Evolutionary conservation across 768 basidiomycete species (phyloP), one percentile per base, ranked within the genome.

Genomic region (Russula earlei): DNA sequence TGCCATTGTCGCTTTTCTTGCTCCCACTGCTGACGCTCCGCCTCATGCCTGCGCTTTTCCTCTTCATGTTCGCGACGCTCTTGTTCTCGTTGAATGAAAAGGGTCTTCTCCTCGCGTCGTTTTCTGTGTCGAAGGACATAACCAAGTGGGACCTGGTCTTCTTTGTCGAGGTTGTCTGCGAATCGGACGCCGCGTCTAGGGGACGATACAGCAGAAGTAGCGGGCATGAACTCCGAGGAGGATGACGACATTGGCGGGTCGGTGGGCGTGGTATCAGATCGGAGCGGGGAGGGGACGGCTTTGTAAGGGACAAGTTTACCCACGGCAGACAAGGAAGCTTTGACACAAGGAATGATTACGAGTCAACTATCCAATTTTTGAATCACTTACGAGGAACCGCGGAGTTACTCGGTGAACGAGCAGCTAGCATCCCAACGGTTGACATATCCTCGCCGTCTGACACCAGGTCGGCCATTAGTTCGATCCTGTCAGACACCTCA

Each of bases 71-170:
- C 69, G 27, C 83, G 76, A 52, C 74, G 75, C 59, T 79, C 74
- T 59, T 78, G 77, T 62, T 85, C 79, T 67, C 76, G 75, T 43
- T 74, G 77, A 63, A 85, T 68, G 56, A 85, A 83, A 44, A 68
- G 77, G 41, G 79, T 81, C 69, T 83, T 84, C 68, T 83, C 80
- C 69, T 84, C 83, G 42, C 81, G 81, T 61, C 78, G 79, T 72
- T 81, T 83, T 71, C 79, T 81, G 65, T 76, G 76, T 49, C 82
- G 80, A 59, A 84, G 71, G 40, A 81, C 74, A 63, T 86, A 78
- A 20, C 76, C 78, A 42, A 87, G 71, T 0, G 85, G 85, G 61
- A 84, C 73, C 54, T 75, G 74, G 64, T 86, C 84, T 48, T 86
- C 84, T 56, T 79, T 81, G 64, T 79, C 78, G 62, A 80, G 78